These are phyloP conservation scores for Triangularia verruculosa DNA, from an alignment of 2,329 filamentous ascomycete genomes.

Conservation along the genomic window DNA sequence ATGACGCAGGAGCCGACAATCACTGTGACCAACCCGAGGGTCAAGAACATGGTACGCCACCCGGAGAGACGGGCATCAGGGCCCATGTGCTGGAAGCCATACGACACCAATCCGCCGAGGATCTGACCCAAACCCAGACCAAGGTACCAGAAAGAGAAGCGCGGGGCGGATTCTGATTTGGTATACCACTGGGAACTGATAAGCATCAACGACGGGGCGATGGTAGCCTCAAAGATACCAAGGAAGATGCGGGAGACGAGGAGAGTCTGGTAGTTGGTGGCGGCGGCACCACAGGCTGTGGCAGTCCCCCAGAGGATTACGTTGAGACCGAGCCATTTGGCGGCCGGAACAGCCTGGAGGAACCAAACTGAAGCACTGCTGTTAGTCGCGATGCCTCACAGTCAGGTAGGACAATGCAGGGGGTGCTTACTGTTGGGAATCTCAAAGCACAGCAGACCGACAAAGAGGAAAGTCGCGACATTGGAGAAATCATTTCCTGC, in stretches of 20 bases:
- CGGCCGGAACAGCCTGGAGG: conserved; percentile 58
- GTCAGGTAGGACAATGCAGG: neutral
- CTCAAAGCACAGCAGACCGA: conserved; percentile 58
- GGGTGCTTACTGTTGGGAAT: conserved; percentile 51
- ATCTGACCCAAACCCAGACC: conserved; percentile 59
- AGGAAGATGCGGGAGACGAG: conserved; percentile 56
- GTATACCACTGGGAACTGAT: conserved; percentile 60
- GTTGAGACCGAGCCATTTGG: conserved; percentile 59
- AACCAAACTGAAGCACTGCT: conserved; percentile 44
- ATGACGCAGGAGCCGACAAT: conserved; percentile 41
- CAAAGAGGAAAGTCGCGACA: conserved; percentile 60
- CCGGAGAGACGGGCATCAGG: conserved; percentile 34
- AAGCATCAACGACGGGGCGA: conserved; percentile 58
- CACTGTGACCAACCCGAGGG: conserved; percentile 45
- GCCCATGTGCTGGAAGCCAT: conserved; percentile 52
- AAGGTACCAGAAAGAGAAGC: conserved; percentile 60
- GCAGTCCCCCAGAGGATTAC: conserved; percentile 58
- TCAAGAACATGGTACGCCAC: conserved; percentile 51
- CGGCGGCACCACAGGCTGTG: conserved; percentile 52
- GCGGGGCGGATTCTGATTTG: conserved; percentile 54
- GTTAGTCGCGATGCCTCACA: conserved; percentile 20
- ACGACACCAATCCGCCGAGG: conserved; percentile 45
- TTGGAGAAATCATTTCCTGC: conserved; percentile 60
- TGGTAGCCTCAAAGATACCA: conserved; percentile 59
- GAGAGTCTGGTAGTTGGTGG: conserved; percentile 51